A percentile compares a stretch with the other conserved stretches of the same genome.
Evolutionary conservation across 1,284 basidiomycete genomes (phyloP).

Genomic region (Cryptococcus sp.): DNA sequence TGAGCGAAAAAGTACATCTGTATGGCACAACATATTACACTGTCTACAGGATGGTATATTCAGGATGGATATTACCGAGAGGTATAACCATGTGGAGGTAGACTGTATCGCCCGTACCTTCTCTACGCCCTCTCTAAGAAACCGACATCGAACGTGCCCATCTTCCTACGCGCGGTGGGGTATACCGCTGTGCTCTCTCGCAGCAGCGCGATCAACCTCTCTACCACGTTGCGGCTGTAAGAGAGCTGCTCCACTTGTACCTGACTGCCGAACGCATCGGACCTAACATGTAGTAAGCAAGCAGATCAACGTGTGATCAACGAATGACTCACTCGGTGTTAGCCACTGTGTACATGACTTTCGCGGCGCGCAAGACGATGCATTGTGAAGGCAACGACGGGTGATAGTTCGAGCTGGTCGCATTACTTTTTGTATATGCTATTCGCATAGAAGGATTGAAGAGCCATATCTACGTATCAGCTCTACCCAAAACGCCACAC

Average conservation of each 20-base stretch:
- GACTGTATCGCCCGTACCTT: too few species aligned
- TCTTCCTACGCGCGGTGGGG: conserved; percentile 28
- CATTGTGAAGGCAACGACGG: conserved; percentile 6
- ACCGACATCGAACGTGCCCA: conserved; percentile 43
- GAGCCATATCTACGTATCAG: conserved; percentile 67
- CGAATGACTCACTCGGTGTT: conserved; percentile 10
- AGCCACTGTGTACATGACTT: conserved; percentile 42
- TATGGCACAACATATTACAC: too few species aligned
- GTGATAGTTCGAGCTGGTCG: conserved; percentile 9
- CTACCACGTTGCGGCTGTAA: conserved; percentile 38
- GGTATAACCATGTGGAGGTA: too few species aligned
- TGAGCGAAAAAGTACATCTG: too few species aligned
- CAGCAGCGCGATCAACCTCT: conserved; percentile 28
- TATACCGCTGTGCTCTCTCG: conserved; percentile 34
- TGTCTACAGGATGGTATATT: too few species aligned
- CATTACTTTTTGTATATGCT: conserved; percentile 58
- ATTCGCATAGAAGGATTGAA: conserved; percentile 83
- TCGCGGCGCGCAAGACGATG: conserved; percentile 30
- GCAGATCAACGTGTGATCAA: background rate
- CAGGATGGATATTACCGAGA: too few species aligned
- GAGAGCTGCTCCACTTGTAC: conserved; percentile 39
- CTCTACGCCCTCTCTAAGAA: conserved; percentile 37
- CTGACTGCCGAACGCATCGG: conserved; percentile 21
- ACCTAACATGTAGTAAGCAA: conserved; percentile 5
- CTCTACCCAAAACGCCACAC: conserved; percentile 35